Conservation (phyloP, 805 yeast genomes). For the Lipomyces yamadae region DNA sequence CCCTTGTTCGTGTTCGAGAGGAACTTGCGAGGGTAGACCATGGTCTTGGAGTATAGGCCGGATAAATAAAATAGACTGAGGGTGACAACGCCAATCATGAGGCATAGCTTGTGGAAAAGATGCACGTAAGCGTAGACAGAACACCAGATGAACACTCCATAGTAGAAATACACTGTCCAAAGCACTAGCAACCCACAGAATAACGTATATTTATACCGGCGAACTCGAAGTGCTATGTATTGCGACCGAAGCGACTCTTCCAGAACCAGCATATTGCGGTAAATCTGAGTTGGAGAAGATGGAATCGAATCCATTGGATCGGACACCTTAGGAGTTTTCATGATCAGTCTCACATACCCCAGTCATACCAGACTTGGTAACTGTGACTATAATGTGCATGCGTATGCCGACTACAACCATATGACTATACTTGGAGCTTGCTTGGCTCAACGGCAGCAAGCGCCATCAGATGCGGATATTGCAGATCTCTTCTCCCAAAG, state of each 20-base stretch:
- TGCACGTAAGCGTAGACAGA: conserved; percentile 48
- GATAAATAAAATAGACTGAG: conserved; percentile 77
- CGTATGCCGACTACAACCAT: neutral
- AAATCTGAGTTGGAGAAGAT: conserved; percentile 56
- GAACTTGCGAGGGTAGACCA: conserved; percentile 79
- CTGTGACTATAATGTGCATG: neutral
- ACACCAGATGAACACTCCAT: conserved; percentile 42
- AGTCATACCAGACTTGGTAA: neutral
- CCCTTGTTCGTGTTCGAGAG: conserved; percentile 87
- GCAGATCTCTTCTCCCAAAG: neutral
- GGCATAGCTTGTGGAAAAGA: conserved; percentile 50
- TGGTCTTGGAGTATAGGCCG: conserved; percentile 87
- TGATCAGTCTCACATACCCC: conserved; percentile 4
- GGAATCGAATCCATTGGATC: conserved; percentile 33
- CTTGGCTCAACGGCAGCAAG: no score
- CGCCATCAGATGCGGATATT: no score
- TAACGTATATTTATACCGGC: conserved; percentile 65
- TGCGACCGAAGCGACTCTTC: conserved; percentile 88
- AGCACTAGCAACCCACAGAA: conserved; percentile 49
- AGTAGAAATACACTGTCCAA: conserved; percentile 43
- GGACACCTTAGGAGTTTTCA: neutral
- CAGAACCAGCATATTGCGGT: conserved; percentile 76
- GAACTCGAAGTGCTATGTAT: conserved; percentile 67
- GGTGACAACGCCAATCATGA: conserved; percentile 67
- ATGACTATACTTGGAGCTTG: neutral